Evolutionary conservation across 108 stramenopile species (phyloP).

Genomic region (Tribonema minus): DNA sequence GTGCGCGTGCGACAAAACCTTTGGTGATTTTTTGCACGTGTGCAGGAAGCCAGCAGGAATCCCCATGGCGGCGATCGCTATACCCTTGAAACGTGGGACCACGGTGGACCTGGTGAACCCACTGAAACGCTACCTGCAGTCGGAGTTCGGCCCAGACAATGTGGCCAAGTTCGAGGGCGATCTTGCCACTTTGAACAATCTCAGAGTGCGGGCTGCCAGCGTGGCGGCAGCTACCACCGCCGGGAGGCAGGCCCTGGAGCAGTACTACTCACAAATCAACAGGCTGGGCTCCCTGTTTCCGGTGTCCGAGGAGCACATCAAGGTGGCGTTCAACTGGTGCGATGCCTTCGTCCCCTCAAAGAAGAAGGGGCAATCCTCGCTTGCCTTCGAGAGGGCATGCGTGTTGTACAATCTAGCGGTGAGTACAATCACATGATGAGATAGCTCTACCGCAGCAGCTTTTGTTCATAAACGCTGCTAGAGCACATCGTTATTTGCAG

Average conservation of each 20-base stretch:
- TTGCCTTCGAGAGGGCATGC: slow-evolving; percentile 37
- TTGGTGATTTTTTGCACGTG: too few species aligned
- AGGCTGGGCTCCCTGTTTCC: background rate
- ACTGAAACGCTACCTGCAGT: background rate
- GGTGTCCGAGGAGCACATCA: background rate
- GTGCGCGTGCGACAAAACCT: too few species aligned
- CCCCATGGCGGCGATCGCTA: background rate
- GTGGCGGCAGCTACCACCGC: background rate
- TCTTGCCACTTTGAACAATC: background rate
- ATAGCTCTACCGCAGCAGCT: background rate
- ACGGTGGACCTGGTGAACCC: background rate
- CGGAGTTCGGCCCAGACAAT: background rate
- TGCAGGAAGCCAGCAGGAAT: too few species aligned
- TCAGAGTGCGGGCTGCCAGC: background rate
- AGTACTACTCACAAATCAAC: background rate
- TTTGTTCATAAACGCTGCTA: background rate
- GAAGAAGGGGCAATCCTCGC: slow-evolving; percentile 15
- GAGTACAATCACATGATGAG: background rate
- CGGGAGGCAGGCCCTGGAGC: background rate
- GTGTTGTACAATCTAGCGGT: slow-evolving; percentile 41
- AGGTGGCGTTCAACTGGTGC: slow-evolving; percentile 33
- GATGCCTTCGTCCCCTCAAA: slow-evolving; percentile 37
- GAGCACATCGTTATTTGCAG: background rate
- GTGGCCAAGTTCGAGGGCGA: background rate
- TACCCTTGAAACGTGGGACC: background rate